These are phyloP conservation scores for Urtica urens DNA, from an alignment of 306 rosid species.

Conservation along the genomic window DNA sequence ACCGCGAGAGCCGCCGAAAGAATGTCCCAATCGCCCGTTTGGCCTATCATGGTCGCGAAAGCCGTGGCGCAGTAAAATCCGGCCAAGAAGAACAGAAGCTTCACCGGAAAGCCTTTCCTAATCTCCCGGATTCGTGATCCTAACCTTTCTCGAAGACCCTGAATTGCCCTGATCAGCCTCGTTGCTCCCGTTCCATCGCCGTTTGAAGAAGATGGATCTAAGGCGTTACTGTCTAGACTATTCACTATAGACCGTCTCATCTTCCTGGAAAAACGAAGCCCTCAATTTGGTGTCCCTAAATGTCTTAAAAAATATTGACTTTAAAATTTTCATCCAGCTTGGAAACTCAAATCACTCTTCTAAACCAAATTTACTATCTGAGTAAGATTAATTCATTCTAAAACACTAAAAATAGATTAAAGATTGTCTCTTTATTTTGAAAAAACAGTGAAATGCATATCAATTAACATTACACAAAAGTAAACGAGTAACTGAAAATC, in stretches of 20 bases:
- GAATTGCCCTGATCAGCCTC: conserved; percentile 54
- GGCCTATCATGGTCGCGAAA: conserved; percentile 90
- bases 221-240: conserved; percentile 40
- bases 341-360: too few relatives aligned
- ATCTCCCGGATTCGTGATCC: conserved; percentile 46
- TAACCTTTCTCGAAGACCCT: conserved; percentile 48
- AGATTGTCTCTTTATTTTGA: too few relatives aligned
- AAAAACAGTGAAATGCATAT: too few relatives aligned
- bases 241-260: conserved; percentile 46
- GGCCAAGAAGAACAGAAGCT: conserved; percentile 64
- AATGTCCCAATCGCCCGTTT: conserved; percentile 98
- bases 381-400: too few relatives aligned
- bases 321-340: too few relatives aligned
- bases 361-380: too few relatives aligned
- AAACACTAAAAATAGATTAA: too few relatives aligned
- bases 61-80: conserved; percentile 96
- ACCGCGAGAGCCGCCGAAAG: conserved; percentile 89
- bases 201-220: conserved; percentile 47
- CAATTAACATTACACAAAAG: too few relatives aligned
- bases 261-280: conserved; percentile 38
- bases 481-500: too few relatives aligned
- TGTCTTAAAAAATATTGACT: too few relatives aligned
- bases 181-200: conserved; percentile 52
- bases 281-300: too few relatives aligned
- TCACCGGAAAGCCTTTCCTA: conserved; percentile 60